Percentiles rank a stretch among this genome's conserved stretches.
phyloP scores from a whole-genome alignment of 352 stramenopile species.

The Phytophthora pisi region DNA sequence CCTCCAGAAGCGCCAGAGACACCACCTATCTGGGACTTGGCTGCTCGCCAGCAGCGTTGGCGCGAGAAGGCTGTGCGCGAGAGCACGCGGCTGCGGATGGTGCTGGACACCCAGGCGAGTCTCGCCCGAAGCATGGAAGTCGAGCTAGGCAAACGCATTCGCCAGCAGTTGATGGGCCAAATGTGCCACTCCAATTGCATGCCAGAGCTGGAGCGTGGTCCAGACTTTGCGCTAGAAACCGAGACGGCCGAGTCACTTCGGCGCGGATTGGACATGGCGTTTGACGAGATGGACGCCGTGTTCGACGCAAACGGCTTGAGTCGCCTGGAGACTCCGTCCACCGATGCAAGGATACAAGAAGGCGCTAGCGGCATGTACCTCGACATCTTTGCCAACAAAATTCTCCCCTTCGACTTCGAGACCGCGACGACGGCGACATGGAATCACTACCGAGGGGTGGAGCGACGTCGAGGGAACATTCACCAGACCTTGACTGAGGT shows the following conservation, averaged over 20 bases:
- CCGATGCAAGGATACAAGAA: constrained; percentile 36
- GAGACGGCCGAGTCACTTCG: constrained; percentile 36
- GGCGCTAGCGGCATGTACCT: constrained; percentile 39
- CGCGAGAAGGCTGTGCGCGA: constrained; percentile 32
- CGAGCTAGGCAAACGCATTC: constrained; percentile 28
- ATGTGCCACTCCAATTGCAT: neutral
- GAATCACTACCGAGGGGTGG: constrained; percentile 46
- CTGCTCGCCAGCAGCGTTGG: constrained; percentile 30
- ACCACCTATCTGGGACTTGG: constrained; percentile 27
- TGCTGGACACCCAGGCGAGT: constrained; percentile 39
- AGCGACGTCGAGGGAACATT: constrained; percentile 24
- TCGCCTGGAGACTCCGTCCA: constrained; percentile 23
- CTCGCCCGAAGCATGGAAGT: constrained; percentile 37
- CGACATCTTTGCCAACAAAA: constrained; percentile 45
- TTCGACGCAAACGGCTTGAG: constrained; percentile 33
- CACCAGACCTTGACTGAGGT: constrained; percentile 31
- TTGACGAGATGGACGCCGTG: constrained; percentile 37
- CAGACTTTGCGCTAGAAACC: constrained; percentile 32
- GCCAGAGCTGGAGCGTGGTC: constrained; percentile 4
- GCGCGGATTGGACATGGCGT: constrained; percentile 36
- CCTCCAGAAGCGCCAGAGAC: constrained; percentile 10
- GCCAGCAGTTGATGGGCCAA: constrained; percentile 19
- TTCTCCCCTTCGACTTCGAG: constrained; percentile 47
- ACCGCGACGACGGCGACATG: constrained; percentile 39
- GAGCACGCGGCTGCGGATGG: constrained; percentile 34